Percentiles rank a stretch among this genome's conserved stretches.
Evolutionary conservation across 192 early-diverging fungal genomes (phyloP).

Genomic region (Coemansia sp.): DNA sequence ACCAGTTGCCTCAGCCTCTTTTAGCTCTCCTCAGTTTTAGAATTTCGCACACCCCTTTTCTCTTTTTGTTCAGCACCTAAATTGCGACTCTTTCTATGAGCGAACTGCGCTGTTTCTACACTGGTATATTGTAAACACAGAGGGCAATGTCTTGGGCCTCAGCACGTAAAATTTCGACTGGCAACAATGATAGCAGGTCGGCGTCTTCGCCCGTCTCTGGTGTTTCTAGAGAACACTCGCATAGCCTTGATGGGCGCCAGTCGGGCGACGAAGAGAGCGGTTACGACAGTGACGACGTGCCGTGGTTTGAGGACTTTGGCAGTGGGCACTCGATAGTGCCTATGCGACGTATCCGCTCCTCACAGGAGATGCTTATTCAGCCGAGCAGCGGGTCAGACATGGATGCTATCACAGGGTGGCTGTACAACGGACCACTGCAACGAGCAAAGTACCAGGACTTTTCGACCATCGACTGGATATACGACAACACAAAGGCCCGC

Average conservation of each 20-base stretch:
- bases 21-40: not conserved
- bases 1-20: not conserved
- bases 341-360: conserved; percentile 31
- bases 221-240: not conserved
- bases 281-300: conserved; percentile 7
- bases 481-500: conserved; percentile 48
- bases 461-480: conserved; percentile 56
- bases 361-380: conserved; percentile 38
- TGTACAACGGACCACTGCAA: conserved; percentile 49
- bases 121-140: not conserved
- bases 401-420: conserved; percentile 52
- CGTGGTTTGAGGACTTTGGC: conserved; percentile 22
- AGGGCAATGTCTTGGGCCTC: not conserved
- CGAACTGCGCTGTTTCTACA: not conserved
- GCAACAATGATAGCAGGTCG: not conserved
- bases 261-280: not conserved
- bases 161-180: not conserved
- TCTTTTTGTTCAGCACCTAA: not conserved
- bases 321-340: conserved; percentile 18
- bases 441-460: conserved; percentile 54
- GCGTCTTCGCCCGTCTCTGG: not conserved
- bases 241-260: not conserved
- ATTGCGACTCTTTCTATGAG: conserved; percentile 5
- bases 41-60: not conserved
- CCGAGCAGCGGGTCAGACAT: conserved; percentile 20